Percentiles rank a stretch among this genome's conserved stretches.
Evolutionary conservation across 805 yeast genomes (phyloP).

Genomic region (Pichia cabralensis): DNA sequence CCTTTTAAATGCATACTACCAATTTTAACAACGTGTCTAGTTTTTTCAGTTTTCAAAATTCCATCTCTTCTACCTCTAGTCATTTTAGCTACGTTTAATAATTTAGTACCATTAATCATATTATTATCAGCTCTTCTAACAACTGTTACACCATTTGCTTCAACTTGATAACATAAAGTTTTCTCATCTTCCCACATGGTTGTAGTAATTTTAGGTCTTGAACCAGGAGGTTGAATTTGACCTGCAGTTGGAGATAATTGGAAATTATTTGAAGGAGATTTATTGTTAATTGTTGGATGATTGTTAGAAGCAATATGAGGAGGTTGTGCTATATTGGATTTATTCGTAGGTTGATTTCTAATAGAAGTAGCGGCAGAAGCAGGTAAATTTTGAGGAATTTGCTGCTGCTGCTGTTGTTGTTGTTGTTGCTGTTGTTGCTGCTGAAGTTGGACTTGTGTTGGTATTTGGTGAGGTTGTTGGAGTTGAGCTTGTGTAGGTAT

Average conservation of each 20-base stretch:
- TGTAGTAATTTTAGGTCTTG: slow-evolving; percentile 53
- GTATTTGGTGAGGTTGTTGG: slow-evolving; percentile 10
- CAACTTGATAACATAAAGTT: slow-evolving; percentile 63
- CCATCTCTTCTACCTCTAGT: slow-evolving; percentile 68
- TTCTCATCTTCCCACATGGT: slow-evolving; percentile 73
- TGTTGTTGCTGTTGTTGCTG: slow-evolving; percentile 9
- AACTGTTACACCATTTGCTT: slow-evolving; percentile 56
- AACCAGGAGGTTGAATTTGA: slow-evolving; percentile 31
- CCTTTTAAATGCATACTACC: slow-evolving; percentile 72
- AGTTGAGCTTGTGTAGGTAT: slow-evolving; percentile 2
- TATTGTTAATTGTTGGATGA: too few species aligned
- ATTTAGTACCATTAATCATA: slow-evolving; percentile 64
- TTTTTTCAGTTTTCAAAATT: slow-evolving; percentile 54
- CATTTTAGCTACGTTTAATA: slow-evolving; percentile 62
- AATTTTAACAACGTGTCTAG: slow-evolving; percentile 59
- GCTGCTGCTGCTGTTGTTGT: slow-evolving; percentile 10
- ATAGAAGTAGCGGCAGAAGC: too few species aligned
- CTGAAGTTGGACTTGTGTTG: slow-evolving; percentile 12
- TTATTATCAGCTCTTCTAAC: slow-evolving; percentile 64
- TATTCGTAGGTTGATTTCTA: too few species aligned
- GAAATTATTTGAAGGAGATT: not conserved
- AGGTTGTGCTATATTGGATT: too few species aligned
- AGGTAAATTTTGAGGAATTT: slow-evolving; percentile 11
- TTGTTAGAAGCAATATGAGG: slow-evolving; percentile 5
- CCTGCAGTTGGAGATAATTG: slow-evolving; percentile 26